Percentiles rank a stretch among this genome's conserved stretches.
Evolutionary conservation across 2,329 filamentous ascomycete species (phyloP).

Genomic region (Setomelanomma holmii): DNA sequence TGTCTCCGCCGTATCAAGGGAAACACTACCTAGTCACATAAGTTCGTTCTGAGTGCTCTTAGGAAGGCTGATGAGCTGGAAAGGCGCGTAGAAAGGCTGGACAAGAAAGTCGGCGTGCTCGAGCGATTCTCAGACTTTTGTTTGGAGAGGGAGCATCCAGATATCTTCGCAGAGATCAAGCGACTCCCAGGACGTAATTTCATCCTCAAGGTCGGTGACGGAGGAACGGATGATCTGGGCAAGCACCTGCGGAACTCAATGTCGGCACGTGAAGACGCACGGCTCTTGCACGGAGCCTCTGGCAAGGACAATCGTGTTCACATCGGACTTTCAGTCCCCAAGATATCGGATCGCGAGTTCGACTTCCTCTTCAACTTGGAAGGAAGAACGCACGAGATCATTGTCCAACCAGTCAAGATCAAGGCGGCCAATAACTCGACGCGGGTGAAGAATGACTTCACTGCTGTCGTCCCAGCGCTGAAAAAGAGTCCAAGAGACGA

Average conservation of each 20-base stretch:
- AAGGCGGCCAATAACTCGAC: conserved; percentile 17
- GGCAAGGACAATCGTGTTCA: conserved; percentile 20
- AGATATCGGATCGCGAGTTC: conserved; percentile 34
- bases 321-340: conserved; percentile 35
- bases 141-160: conserved; percentile 33
- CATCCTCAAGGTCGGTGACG: conserved; percentile 21
- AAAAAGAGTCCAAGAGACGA: conserved; percentile 6
- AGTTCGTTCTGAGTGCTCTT: conserved; percentile 28
- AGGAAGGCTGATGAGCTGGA: conserved; percentile 25
- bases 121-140: conserved; percentile 32
- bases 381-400: conserved; percentile 27
- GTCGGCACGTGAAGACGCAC: conserved; percentile 33
- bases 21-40: conserved; percentile 26
- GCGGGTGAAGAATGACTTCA: conserved; percentile 18
- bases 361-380: conserved; percentile 28
- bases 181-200: conserved; percentile 30
- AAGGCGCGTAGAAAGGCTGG: conserved; percentile 21
- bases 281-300: conserved; percentile 29
- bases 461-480: conserved; percentile 18
- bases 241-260: conserved; percentile 26
- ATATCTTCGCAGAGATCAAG: conserved; percentile 27
- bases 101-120: conserved; percentile 26
- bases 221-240: conserved; percentile 16
- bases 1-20: conserved; percentile 25
- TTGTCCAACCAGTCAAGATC: conserved; percentile 26